Percentiles rank a stretch among this genome's conserved stretches.
phyloP scores from a whole-genome alignment of 169 alveolate species.

The Miamiensis avidus region DNA sequence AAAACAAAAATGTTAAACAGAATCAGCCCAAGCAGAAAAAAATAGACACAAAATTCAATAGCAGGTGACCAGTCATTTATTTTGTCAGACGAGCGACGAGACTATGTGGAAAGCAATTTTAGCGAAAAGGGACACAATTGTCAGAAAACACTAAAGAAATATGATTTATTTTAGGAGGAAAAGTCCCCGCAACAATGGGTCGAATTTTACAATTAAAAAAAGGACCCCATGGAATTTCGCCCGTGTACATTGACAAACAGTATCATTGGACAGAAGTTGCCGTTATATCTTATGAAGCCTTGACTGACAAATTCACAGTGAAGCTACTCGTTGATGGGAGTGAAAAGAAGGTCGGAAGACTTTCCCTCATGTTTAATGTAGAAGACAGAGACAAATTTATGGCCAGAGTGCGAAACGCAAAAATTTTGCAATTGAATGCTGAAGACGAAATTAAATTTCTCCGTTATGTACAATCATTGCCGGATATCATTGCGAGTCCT shows the following conservation, averaged over 20 bases:
- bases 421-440: slow-evolving; percentile 55
- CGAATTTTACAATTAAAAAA: slow-evolving; percentile 54
- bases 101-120: slow-evolving; percentile 24
- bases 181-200: slow-evolving; percentile 62
- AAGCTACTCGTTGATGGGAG: slow-evolving; percentile 49
- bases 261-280: slow-evolving; percentile 72
- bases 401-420: slow-evolving; percentile 58
- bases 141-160: slow-evolving; percentile 61
- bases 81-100: too few species aligned
- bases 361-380: slow-evolving; percentile 61
- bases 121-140: slow-evolving; percentile 39
- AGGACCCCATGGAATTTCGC: slow-evolving; percentile 74
- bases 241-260: slow-evolving; percentile 54
- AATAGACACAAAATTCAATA: too few species aligned
- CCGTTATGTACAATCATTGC: slow-evolving; percentile 54
- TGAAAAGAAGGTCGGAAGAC: slow-evolving; percentile 65
- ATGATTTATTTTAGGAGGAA: slow-evolving; percentile 76
- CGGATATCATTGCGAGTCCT: slow-evolving; percentile 33
- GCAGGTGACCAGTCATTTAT: too few species aligned
- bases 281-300: slow-evolving; percentile 58
- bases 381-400: slow-evolving; percentile 70
- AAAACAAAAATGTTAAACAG: too few species aligned
- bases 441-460: slow-evolving; percentile 70
- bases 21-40: too few species aligned
- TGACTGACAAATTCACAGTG: slow-evolving; percentile 59